Evolutionary conservation across 202 grass and related monocot species (phyloP), one percentile per base, ranked within the genome.

Genomic region (Panicum virgatum): DNA sequence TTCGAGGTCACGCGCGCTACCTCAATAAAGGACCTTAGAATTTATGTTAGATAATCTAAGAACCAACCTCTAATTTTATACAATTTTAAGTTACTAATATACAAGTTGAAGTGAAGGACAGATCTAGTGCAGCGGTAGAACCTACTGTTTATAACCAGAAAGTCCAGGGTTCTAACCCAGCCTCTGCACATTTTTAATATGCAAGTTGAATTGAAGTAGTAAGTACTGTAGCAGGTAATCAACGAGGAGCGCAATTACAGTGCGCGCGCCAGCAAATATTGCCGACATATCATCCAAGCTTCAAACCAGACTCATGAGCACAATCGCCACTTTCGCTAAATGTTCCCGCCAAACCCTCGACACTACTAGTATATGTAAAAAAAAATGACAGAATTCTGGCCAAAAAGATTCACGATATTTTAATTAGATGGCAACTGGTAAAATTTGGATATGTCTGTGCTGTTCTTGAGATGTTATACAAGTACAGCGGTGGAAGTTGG

Each of bases 391-490:
- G 2, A 65, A 25, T 40, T 5, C 1, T 7, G 5, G 37, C 9
- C 5, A 37, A 83, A 54, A 62, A 16, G 39, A 45, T 5, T 56
- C n/a, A 7, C 48, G 10, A 37, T 54, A 45, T 58, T 42, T 37
- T 15, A 51, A 8, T 9, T 12, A 67, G 32, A 44, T 32, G 23
- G 18, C 50, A 59, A 63, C 68, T 20, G 12, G 22, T 38, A 69
- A 86, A 48, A 56, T 75, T 56, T 47, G 52, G 73, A 20, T 30
- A 68, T 38, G 72, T 58, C 47, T 23, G 50, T 14, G 12, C 45
- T 80, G 18, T 46, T 45, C 23, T 22, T 75, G 69, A 56, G 37
- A 72, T 81, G 82, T 72, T 64, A 72, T 68, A 80, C 75, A 87
- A 29, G 67, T 75, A 56, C 65, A 4, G 37, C 6, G n/a, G 69